These are phyloP conservation scores for Quercus parvula DNA, from an alignment of 306 rosid species.

Conservation along the genomic window DNA sequence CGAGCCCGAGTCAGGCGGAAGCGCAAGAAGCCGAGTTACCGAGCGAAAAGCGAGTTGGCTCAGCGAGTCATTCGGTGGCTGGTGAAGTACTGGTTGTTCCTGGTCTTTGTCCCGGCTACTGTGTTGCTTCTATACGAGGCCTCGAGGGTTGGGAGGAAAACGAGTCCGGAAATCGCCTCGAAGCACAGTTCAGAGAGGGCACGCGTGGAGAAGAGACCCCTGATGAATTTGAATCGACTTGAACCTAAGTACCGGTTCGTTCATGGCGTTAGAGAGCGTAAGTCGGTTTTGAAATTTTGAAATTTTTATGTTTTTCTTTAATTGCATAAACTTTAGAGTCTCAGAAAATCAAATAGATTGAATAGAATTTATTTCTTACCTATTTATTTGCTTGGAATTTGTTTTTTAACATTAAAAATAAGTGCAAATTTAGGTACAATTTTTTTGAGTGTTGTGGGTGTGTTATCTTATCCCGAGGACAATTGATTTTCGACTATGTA, in stretches of 20 bases:
- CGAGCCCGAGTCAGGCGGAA: conserved; percentile 73
- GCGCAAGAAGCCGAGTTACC: conserved; percentile 58
- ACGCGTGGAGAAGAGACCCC: conserved; percentile 31
- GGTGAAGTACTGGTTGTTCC: conserved; percentile 60
- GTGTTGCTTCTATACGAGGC: conserved; percentile 61
- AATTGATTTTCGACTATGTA: no score
- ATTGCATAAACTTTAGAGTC: neutral
- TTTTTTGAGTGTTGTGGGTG: no score
- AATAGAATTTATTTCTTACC: neutral
- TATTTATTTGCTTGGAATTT: no score
- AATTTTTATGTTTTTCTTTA: neutral
- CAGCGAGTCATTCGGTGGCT: conserved; percentile 43
- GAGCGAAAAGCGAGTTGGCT: conserved; percentile 33
- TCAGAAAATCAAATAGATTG: neutral
- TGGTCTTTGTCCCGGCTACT: conserved; percentile 51
- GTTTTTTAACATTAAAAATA: no score
- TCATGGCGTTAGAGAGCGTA: conserved; percentile 76
- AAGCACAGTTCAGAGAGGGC: conserved; percentile 9
- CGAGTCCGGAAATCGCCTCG: conserved; percentile 16
- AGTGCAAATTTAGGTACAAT: no score
- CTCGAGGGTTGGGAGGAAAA: conserved; percentile 43
- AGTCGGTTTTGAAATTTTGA: conserved; percentile 20
- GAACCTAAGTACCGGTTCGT: conserved; percentile 68
- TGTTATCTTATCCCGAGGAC: no score
- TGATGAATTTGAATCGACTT: conserved; percentile 72